Conservation (phyloP, 371 early-diverging fungal genomes). For the Lichtheimia ramosa region DNA sequence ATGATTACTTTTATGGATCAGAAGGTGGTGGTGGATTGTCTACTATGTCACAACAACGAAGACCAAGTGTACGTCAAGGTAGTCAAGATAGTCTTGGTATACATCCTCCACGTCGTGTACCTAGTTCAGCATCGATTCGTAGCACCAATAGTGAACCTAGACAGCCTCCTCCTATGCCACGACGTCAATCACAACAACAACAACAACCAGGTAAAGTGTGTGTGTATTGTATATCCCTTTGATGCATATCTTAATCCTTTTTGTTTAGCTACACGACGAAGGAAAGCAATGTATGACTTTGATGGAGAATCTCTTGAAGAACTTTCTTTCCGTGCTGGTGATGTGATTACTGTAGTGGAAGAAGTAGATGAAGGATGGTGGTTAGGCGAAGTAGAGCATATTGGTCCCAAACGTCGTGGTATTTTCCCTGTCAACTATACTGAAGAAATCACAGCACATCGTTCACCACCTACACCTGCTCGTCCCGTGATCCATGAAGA, state of each 20-base stretch:
- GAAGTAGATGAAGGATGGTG: conserved; percentile 89
- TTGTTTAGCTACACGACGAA: conserved; percentile 14
- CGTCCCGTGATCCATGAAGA: conserved; percentile 17
- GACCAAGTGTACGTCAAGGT: conserved; percentile 17
- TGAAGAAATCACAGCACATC: conserved; percentile 26
- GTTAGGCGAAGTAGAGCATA: conserved; percentile 70
- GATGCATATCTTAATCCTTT: not conserved
- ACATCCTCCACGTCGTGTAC: conserved; percentile 15
- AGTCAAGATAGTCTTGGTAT: conserved; percentile 16
- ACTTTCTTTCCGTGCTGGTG: conserved; percentile 66
- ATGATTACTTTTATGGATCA: conserved; percentile 7
- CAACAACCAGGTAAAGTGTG: not conserved
- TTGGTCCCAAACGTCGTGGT: conserved; percentile 49
- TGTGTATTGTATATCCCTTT: not conserved
- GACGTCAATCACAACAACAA: conserved; percentile 5
- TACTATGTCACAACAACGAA: conserved; percentile 2
- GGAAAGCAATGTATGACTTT: conserved; percentile 68
- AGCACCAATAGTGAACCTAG: conserved; percentile 10
- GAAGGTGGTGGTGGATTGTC: not conserved
- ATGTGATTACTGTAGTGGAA: conserved; percentile 71
- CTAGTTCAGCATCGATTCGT: conserved; percentile 20
- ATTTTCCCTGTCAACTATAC: conserved; percentile 89
- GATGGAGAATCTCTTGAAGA: conserved; percentile 68
- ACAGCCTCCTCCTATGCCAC: conserved; percentile 9
- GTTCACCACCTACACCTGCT: conserved; percentile 12